These are phyloP conservation scores for Sapria himalayana DNA, from an alignment of 345 rosid genomes.

Conservation along the genomic window DNA sequence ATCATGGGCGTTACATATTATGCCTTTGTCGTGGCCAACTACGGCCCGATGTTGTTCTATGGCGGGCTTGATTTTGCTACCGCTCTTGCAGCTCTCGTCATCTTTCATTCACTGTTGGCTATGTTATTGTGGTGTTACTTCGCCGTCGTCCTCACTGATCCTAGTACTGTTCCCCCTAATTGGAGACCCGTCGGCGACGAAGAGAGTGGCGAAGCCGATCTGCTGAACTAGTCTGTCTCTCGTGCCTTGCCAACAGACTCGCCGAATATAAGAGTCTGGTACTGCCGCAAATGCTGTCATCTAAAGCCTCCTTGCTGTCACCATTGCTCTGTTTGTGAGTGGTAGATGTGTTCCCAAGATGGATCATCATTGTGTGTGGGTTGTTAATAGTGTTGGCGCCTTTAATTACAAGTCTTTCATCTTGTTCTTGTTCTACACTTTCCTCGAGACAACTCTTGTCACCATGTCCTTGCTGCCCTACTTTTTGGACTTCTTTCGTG, in stretches of 20 bases:
- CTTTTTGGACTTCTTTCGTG: constrained; percentile 77
- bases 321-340: constrained; percentile 93
- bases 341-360: constrained; percentile 82
- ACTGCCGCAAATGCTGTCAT: constrained; percentile 81
- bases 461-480: constrained; percentile 67
- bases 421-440: constrained; percentile 88
- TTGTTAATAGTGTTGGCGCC: constrained; percentile 95
- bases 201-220: constrained; percentile 72
- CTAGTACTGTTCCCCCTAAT: constrained; percentile 75
- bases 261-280: constrained; percentile 39
- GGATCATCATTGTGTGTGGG: constrained; percentile 99
- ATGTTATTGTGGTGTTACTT: constrained; percentile 96
- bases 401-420: constrained; percentile 84
- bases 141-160: constrained; percentile 83
- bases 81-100: no score
- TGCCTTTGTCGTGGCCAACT: no score
- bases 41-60: no score
- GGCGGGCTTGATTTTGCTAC: no score
- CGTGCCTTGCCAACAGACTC: constrained; percentile 33
- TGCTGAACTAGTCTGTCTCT: constrained; percentile 39
- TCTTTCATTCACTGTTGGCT: no score
- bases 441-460: constrained; percentile 79
- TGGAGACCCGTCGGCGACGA: constrained; percentile 67
- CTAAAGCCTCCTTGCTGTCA: constrained; percentile 88
- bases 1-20: no score